These are phyloP conservation scores for Casuarina glauca DNA, from an alignment of 306 rosid genomes.

Conservation along the genomic window DNA sequence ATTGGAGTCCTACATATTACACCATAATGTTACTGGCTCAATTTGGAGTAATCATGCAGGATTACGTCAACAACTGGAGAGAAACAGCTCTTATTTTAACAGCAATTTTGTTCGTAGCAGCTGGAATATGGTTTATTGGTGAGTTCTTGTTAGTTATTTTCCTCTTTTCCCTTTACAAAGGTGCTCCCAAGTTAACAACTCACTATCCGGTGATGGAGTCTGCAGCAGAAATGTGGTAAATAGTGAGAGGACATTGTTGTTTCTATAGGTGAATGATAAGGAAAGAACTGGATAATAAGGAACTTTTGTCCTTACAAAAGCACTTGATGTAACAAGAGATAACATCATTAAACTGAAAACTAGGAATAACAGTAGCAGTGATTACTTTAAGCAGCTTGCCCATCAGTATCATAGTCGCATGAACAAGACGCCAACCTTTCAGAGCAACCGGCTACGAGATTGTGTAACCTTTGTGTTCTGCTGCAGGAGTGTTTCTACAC, in stretches of 20 bases:
- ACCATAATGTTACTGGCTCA: neutral
- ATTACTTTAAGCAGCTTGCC: neutral
- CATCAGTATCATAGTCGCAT: neutral
- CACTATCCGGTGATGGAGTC: neutral
- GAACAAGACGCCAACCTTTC: neutral
- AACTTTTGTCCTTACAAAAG: too few relatives aligned
- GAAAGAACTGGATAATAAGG: too few relatives aligned
- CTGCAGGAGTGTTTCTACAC: constrained; percentile 65
- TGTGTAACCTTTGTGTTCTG: constrained; percentile 13
- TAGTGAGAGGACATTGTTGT: neutral
- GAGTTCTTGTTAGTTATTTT: constrained; percentile 26
- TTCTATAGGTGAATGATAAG: neutral
- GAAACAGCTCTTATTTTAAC: constrained; percentile 62
- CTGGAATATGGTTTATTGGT: constrained; percentile 79
- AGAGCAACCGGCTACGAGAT: neutral
- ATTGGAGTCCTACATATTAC: constrained; percentile 12
- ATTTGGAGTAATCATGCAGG: constrained; percentile 45
- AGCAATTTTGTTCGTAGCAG: constrained; percentile 62
- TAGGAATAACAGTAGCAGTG: too few relatives aligned
- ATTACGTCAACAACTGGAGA: constrained; percentile 68
- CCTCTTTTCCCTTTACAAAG: constrained; percentile 12
- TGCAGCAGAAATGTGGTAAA: neutral
- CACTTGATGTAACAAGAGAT: too few relatives aligned
- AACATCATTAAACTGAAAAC: too few relatives aligned
- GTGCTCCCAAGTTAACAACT: neutral